Evolutionary conservation across 768 basidiomycete species (phyloP).

Genomic region (Leccinum aurantiacum): DNA sequence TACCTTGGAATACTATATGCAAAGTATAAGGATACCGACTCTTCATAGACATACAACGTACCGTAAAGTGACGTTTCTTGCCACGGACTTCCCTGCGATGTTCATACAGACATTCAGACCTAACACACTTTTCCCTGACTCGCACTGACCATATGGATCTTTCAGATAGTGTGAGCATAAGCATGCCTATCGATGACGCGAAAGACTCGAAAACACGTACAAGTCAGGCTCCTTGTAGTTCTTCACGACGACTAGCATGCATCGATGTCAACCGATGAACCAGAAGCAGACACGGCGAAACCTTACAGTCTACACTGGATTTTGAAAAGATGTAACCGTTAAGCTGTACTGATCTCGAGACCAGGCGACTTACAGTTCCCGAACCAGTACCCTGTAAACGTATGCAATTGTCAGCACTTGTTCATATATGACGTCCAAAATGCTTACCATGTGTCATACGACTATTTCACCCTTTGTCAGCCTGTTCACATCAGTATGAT

Average conservation of each 20-base stretch:
- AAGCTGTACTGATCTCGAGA: not conserved
- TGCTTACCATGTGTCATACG: slow-evolving; percentile 59
- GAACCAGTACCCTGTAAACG: slow-evolving; percentile 57
- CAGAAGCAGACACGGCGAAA: not conserved
- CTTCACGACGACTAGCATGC: slow-evolving; percentile 62
- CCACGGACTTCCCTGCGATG: slow-evolving; percentile 82
- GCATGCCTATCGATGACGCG: not conserved
- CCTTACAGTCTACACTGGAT: slow-evolving; percentile 69
- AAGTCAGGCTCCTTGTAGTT: slow-evolving; percentile 77
- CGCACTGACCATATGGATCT: slow-evolving; percentile 79
- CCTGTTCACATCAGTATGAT: not conserved
- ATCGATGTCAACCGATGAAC: not conserved
- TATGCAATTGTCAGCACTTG: slow-evolving; percentile 5
- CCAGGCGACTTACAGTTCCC: slow-evolving; percentile 62
- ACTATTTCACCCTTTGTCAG: slow-evolving; percentile 30
- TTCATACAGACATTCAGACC: slow-evolving; percentile 24
- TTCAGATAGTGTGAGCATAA: slow-evolving; percentile 2
- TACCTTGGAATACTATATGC: slow-evolving; percentile 74
- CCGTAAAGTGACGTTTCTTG: slow-evolving; percentile 81
- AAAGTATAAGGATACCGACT: slow-evolving; percentile 4
- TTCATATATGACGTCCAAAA: not conserved
- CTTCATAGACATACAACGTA: slow-evolving; percentile 34
- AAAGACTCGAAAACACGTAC: slow-evolving; percentile 41
- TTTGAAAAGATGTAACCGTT: not conserved
- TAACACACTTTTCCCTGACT: slow-evolving; percentile 24